Evolutionary conservation across 179 eudicot species (phyloP).

Genomic region (Vitellaria paradoxa): DNA sequence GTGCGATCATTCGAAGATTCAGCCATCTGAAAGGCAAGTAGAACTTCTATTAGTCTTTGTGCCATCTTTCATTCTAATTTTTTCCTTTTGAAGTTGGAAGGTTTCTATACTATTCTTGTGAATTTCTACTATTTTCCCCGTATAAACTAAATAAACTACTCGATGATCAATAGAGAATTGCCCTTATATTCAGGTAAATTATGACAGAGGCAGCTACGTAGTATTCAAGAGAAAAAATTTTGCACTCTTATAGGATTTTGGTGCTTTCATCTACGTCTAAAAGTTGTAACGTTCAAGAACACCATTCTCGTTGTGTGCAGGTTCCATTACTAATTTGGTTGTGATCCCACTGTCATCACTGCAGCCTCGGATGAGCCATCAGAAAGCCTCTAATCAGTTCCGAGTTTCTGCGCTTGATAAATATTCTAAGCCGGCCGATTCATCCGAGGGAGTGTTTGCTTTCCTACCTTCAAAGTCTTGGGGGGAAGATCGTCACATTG

Average conservation of each 20-base stretch:
- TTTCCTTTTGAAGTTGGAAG: not conserved
- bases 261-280: too few species aligned
- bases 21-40: slow-evolving; percentile 17
- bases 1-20: slow-evolving; percentile 15
- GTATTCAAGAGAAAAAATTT: too few species aligned
- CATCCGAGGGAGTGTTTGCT: slow-evolving; percentile 1
- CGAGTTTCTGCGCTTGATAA: slow-evolving; percentile 16
- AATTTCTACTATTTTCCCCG: not conserved
- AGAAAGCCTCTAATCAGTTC: slow-evolving; percentile 1
- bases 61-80: not conserved
- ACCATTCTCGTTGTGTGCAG: slow-evolving; percentile 8
- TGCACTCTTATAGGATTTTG: too few species aligned
- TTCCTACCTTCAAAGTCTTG: slow-evolving; percentile 1
- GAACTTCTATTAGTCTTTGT: not conserved
- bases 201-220: too few species aligned
- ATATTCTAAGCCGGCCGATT: slow-evolving; percentile 6
- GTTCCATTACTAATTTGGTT: slow-evolving; percentile 17
- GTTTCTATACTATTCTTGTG: not conserved
- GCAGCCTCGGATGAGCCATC: slow-evolving; percentile 13
- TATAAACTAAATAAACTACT: too few species aligned
- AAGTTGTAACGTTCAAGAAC: too few species aligned
- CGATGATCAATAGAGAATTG: too few species aligned
- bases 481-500: not conserved
- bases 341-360: slow-evolving; percentile 21
- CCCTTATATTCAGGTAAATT: too few species aligned